phyloP scores from a whole-genome alignment of 2,329 filamentous ascomycete species.

The Talaromyces sp. region DNA sequence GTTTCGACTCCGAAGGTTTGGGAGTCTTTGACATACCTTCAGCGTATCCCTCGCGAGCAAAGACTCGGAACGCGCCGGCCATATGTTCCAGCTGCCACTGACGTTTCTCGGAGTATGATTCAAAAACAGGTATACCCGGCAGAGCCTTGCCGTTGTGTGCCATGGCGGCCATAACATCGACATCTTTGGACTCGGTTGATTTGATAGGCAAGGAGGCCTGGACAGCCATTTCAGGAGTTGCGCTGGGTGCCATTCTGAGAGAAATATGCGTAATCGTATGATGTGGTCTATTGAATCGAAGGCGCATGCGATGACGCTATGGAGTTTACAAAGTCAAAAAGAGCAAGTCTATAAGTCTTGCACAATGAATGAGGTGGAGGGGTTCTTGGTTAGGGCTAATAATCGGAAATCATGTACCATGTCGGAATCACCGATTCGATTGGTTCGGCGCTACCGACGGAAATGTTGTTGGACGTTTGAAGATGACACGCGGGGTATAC shows the following conservation, averaged over 20 bases:
- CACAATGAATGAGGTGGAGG: neutral
- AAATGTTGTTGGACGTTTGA: no score
- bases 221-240: neutral
- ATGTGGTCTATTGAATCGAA: neutral
- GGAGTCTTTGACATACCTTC: constrained; percentile 55
- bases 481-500: neutral
- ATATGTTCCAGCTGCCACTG: constrained; percentile 58
- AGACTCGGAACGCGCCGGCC: constrained; percentile 65
- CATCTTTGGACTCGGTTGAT: neutral
- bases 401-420: neutral
- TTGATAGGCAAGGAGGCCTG: neutral
- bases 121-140: constrained; percentile 38
- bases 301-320: neutral
- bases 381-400: constrained; percentile 1
- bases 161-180: constrained; percentile 14
- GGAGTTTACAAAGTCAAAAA: neutral
- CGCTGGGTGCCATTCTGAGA: constrained; percentile 2
- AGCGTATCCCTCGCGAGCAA: constrained; percentile 61
- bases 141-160: constrained; percentile 9
- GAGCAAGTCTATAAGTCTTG: neutral
- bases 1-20: no score
- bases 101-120: constrained; percentile 54
- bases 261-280: neutral
- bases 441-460: no score
- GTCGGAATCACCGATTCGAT: neutral